Evolutionary conservation across 352 stramenopile genomes (phyloP), one percentile per base, ranked within the genome.

Genomic region (Elongisporangium prolatum): DNA sequence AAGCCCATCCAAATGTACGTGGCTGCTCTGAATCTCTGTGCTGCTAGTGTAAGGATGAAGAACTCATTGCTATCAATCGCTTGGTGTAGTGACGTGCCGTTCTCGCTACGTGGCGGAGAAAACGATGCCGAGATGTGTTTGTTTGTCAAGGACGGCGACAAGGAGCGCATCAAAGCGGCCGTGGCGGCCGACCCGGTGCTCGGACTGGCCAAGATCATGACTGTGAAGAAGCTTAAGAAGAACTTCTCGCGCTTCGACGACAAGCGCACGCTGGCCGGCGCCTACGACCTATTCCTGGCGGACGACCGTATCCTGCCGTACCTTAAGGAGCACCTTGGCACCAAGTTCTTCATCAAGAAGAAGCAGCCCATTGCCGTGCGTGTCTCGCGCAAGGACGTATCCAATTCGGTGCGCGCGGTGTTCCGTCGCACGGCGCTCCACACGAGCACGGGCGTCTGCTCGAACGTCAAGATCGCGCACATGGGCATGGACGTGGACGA

Each of bases 401-500:
- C 72, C 21, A 62, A 60, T 44, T 68, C 57, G 34, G 56, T 93
- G 28, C 75, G 76, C 21, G 61, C 78, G 3, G 69, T 78, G 9
- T 66, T 78, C n/a, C 60, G 61, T 17, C 77, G 77, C 22, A 98
- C 93, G 7, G 86, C 86, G 48, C 89, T 98, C 74, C 88, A 85
- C 56, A 64, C 97, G 14, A 87, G 71, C 60, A 71, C 75, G 17
- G 93, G 91, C 21, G 91, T 86, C 20, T 98, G 88, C 71, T 72
- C 93, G 56, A 97, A 95, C 61, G 77, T 98, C 48, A 92, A 89
- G 71, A 86, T 91, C 52, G 90, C 86, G 47, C 73, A 83, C 48
- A 61, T 89, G 47, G 73, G 75, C 51, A 75, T 91, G 75, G 63
- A 56, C 18, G 61, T 70, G 0, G 76, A 88, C 47, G 54, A 90